Conservation (phyloP, 2,329 filamentous ascomycete species). For the Ophiostoma tasmaniense region DNA sequence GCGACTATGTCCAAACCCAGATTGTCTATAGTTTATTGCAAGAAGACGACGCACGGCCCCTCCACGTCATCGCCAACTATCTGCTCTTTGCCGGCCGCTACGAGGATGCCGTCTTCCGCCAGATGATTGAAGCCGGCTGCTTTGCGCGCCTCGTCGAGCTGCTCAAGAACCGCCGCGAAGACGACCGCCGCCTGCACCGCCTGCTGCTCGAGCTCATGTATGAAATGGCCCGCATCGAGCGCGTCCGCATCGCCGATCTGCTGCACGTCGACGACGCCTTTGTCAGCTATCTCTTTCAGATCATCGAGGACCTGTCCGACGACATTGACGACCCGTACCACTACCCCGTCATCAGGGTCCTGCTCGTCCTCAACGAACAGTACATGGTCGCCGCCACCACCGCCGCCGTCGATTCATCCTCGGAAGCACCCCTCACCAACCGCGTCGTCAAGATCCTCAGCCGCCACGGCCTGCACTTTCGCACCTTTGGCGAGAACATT, state of each 20-base stretch:
- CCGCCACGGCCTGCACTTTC: constrained; percentile 68
- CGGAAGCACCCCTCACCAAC: constrained; percentile 59
- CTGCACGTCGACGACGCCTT: constrained; percentile 71
- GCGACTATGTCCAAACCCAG: constrained; percentile 83
- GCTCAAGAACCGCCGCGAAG: constrained; percentile 56
- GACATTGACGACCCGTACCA: constrained; percentile 91
- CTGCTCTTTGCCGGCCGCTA: constrained; percentile 78
- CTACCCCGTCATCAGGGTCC: constrained; percentile 84
- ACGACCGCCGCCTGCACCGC: constrained; percentile 65
- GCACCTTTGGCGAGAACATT: constrained; percentile 95
- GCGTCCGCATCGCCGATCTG: constrained; percentile 67
- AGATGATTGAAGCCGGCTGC: constrained; percentile 78
- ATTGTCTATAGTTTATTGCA: constrained; percentile 85
- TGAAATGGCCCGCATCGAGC: constrained; percentile 91
- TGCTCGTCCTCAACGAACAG: constrained; percentile 96
- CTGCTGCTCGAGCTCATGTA: constrained; percentile 83
- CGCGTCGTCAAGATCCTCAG: constrained; percentile 88
- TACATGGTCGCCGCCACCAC: constrained; percentile 77
- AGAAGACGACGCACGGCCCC: constrained; percentile 73
- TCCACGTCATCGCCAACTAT: constrained; percentile 76
- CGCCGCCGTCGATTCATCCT: constrained; percentile 30
- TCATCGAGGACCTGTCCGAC: constrained; percentile 80
- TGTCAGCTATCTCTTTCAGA: constrained; percentile 70
- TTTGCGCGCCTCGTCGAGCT: constrained; percentile 79
- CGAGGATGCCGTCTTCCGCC: constrained; percentile 69